Evolutionary conservation across 768 basidiomycete species (phyloP), one percentile per base, ranked within the genome.

Genomic region (Amanita pallidorosea): DNA sequence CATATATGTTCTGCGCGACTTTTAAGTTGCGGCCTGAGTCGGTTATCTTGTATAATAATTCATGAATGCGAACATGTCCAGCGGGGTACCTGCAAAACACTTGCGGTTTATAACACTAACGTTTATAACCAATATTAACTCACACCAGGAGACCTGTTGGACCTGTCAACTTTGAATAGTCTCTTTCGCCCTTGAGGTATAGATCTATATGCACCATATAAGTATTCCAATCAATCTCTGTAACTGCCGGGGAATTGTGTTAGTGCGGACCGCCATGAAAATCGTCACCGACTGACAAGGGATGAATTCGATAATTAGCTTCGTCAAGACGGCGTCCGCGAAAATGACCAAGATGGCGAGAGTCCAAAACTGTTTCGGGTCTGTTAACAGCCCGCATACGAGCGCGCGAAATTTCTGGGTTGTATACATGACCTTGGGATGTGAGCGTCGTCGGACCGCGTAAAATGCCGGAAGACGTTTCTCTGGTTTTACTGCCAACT

Each of bases 161-260:
- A 0, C 96, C 96, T 51, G 77, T 71, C 45, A 99, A 85, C 53
- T 71, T 65, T 11, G 79, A 73, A 62, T 99, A 99, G 60, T 93
- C 79, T 43, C 83, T 73, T 63, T 94, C 85, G 31, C 93, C 93
- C 49, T 79, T 76, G 43, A 88, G 58, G 67, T 88, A 92, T 37
- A 85, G 63, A 51, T 83, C 75, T 1, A 88, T 76, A 48, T 98
- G 96, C 47, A 84, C 70, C 81, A 97, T 91, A 62, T 99, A 99
- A 0, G 96, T 97, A 60, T 84, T 77, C 83, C 90, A 98, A 68
- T 99, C 96, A 59, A 99, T 99, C 67, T 99, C 94, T 9, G 96
- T 98, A 7, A 27, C 27, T 27, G 69, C 94, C 95, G 97, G 70
- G 46, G 47, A 58, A 25, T 38, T 40, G 36, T 44, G 20, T 35